Base-by-base conservation (phyloP, 257 asterid species). In the Penstemon newberryi region DNA sequence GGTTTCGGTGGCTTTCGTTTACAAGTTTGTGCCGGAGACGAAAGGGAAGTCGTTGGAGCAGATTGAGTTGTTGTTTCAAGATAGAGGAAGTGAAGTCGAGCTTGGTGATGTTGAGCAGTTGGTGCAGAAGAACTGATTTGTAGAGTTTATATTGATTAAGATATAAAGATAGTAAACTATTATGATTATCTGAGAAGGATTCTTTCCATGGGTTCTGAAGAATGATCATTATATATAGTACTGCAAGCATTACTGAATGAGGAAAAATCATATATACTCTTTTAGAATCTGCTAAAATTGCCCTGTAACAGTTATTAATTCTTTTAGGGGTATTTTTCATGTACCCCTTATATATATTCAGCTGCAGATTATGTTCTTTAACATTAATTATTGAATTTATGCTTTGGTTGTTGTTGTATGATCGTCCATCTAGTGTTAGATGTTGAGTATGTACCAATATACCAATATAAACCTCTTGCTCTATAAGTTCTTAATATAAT, bases 31-130 rank as follows among this genome's bases (percentile, higher is more conserved):
- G 6, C 98, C 96, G 0, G 98, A 92, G 60, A 92, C 98, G 4
- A 92, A 89, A 79, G 98, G 98, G 2, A 92, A 89, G 61, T 89
- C 98, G 3, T 71, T 92, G 8, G 98, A 92, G 81, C 86, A 92
- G 84, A 92, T 92, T 11, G 96, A 87, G 55, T 8, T 65, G 77
- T 57, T 92, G 85, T 92, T 87, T 70, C 85, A 81, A 63, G 84
- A 79, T 39, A 89, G 81, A 66, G 81, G 60, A 33, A 61, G 84
- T 15, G 90, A 84, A 76, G 84, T 83, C 63, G 86, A 86, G 76
- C 88, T 87, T 8, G 96, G 83, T 39, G 96, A 92, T 55, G 89
- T 71, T 25, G 92, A 89, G 63, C 89, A 70, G 71, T 79, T 92
- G 65, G 85, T 92, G 78, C 87, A 81, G 85, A 87, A 85, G 52